Evolutionary conservation across 2,329 filamentous ascomycete species (phyloP).

Genomic region (Fusarium nelsonii): DNA sequence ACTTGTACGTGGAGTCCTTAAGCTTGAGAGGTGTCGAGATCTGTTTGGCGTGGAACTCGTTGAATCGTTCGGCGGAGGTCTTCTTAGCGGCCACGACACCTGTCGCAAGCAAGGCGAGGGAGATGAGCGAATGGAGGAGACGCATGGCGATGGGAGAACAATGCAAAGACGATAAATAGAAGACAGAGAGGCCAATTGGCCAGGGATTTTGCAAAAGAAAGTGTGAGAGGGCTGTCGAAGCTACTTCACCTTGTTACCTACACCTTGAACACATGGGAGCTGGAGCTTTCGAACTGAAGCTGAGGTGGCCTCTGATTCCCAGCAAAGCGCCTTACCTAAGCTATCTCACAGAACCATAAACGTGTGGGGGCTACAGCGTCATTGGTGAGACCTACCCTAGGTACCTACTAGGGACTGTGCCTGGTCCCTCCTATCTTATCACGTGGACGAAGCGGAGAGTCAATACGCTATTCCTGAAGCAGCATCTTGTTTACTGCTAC

Average conservation of each 20-base stretch:
- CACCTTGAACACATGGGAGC: slow-evolving; percentile 21
- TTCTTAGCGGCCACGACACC: slow-evolving; percentile 74
- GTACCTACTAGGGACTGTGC: no score
- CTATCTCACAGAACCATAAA: not conserved
- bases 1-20: slow-evolving; percentile 78
- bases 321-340: slow-evolving; percentile 44
- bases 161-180: not conserved
- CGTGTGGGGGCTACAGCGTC: slow-evolving; percentile 12
- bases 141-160: slow-evolving; percentile 69
- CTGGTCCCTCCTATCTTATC: not conserved
- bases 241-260: slow-evolving; percentile 21
- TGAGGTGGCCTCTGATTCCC: slow-evolving; percentile 53
- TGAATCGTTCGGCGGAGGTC: slow-evolving; percentile 73
- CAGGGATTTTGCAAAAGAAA: slow-evolving; percentile 8
- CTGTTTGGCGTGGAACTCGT: slow-evolving; percentile 76
- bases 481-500: slow-evolving; percentile 50
- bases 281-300: slow-evolving; percentile 48
- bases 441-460: slow-evolving; percentile 19
- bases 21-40: slow-evolving; percentile 79
- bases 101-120: slow-evolving; percentile 71
- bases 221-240: slow-evolving; percentile 23
- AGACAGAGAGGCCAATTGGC: slow-evolving; percentile 44
- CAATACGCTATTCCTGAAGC: slow-evolving; percentile 41
- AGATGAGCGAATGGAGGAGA: slow-evolving; percentile 72
- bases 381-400: not conserved